A percentile compares a stretch with the other conserved stretches of the same genome.
Evolutionary conservation across 1,284 basidiomycete genomes (phyloP).

Genomic region (Boletus mariae): DNA sequence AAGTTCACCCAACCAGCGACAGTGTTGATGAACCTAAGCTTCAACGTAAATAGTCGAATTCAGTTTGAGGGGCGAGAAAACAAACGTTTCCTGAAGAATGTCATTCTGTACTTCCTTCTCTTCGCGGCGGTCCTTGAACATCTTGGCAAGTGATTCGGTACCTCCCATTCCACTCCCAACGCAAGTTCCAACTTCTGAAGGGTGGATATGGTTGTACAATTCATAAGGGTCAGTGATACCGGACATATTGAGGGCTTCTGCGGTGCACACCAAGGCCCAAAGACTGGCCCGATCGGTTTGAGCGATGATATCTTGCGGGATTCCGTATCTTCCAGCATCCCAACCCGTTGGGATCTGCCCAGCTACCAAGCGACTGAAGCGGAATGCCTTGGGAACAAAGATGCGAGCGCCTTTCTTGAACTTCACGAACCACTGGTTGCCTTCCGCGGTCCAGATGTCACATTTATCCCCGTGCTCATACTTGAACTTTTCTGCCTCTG

Average conservation of each 20-base stretch:
- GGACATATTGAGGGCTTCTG: slow-evolving; percentile 95
- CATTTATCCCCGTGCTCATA: slow-evolving; percentile 95
- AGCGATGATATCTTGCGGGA: slow-evolving; percentile 95
- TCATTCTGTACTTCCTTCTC: slow-evolving; percentile 98
- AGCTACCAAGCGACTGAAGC: slow-evolving; percentile 91
- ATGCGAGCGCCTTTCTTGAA: slow-evolving; percentile 98
- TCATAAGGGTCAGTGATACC: slow-evolving; percentile 98
- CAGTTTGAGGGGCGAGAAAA: neutral
- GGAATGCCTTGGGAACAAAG: slow-evolving; percentile 92
- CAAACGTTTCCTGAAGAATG: slow-evolving; percentile 94
- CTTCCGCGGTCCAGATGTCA: slow-evolving; percentile 88
- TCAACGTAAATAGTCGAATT: slow-evolving; percentile 17
- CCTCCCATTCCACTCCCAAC: slow-evolving; percentile 98
- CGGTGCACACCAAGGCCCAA: slow-evolving; percentile 93
- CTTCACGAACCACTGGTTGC: slow-evolving; percentile 94
- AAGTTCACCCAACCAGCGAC: slow-evolving; percentile 98
- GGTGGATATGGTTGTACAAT: slow-evolving; percentile 94
- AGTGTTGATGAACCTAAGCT: slow-evolving; percentile 87
- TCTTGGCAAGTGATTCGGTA: slow-evolving; percentile 81
- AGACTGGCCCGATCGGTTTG: slow-evolving; percentile 94
- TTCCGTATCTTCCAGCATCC: slow-evolving; percentile 93
- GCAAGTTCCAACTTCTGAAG: slow-evolving; percentile 90
- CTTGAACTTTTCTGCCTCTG: slow-evolving; percentile 95
- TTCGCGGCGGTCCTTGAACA: slow-evolving; percentile 98
- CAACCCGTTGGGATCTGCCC: slow-evolving; percentile 98